phyloP scores from a whole-genome alignment of 2,329 filamentous ascomycete genomes.

The Chaetothyriales sp. region DNA sequence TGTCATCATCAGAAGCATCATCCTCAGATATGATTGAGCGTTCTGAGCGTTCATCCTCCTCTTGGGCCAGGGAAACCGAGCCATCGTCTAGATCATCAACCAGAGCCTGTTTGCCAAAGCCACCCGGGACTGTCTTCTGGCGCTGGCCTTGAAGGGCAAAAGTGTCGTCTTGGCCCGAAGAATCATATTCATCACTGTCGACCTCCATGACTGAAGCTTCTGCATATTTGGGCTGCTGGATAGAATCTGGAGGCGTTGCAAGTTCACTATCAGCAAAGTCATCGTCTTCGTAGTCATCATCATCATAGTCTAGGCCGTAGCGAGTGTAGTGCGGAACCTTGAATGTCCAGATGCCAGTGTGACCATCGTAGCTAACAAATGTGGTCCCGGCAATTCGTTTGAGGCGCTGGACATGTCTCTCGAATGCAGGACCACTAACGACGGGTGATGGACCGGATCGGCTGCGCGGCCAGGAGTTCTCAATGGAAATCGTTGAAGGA shows the following conservation, averaged over 20 bases:
- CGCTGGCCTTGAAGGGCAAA: conserved; percentile 41
- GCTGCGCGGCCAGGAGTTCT: conserved; percentile 82
- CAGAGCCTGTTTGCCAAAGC: conserved; percentile 53
- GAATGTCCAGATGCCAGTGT: conserved; percentile 81
- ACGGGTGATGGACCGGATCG: conserved; percentile 42
- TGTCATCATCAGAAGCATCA: conserved; percentile 46
- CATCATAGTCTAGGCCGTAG: conserved; percentile 74
- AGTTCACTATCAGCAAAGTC: conserved; percentile 34
- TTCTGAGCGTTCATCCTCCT: conserved; percentile 56
- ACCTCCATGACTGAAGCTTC: conserved; percentile 16
- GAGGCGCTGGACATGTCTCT: conserved; percentile 71
- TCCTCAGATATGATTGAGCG: conserved; percentile 48
- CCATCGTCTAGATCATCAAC: conserved; percentile 41
- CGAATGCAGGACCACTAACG: conserved; percentile 49
- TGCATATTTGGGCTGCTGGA: conserved; percentile 6
- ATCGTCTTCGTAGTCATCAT: conserved; percentile 49
- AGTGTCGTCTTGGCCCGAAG: conserved; percentile 36
- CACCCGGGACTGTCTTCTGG: conserved; percentile 49
- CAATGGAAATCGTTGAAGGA: conserved; percentile 69
- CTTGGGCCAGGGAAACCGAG: conserved; percentile 74
- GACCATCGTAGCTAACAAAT: conserved; percentile 63
- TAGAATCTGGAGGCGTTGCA: conserved; percentile 36
- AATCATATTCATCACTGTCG: conserved; percentile 18
- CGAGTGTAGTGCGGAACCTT: conserved; percentile 93
- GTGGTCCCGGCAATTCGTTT: conserved; percentile 64